A percentile compares a stretch with the other conserved stretches of the same genome.
phyloP scores from a whole-genome alignment of 139 green algal species.

The Closterium sp. region DNA sequence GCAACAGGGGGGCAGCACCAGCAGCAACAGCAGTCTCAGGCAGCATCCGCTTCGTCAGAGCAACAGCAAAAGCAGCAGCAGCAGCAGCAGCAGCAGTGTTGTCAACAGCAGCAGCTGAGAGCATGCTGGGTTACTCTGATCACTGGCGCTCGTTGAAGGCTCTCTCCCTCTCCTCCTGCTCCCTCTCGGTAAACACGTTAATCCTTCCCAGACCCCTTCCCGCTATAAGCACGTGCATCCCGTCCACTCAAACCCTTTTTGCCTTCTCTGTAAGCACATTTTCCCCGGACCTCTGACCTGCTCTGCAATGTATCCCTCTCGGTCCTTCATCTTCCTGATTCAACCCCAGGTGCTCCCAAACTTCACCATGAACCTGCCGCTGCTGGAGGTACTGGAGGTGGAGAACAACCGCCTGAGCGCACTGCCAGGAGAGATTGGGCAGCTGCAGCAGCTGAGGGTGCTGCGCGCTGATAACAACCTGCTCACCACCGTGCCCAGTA shows the following conservation, averaged over 20 bases:
- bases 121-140: slow-evolving; percentile 26
- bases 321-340: neutral
- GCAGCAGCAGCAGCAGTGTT: slow-evolving; percentile 13
- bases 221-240: neutral
- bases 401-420: slow-evolving; percentile 69
- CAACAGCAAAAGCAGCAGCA: neutral
- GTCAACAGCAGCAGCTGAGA: slow-evolving; percentile 22
- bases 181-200: slow-evolving; percentile 22
- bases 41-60: neutral
- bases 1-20: neutral
- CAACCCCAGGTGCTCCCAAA: slow-evolving; percentile 20
- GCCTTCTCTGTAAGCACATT: neutral
- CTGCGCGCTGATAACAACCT: slow-evolving; percentile 78
- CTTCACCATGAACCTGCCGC: slow-evolving; percentile 13
- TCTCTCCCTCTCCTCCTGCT: slow-evolving; percentile 27
- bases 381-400: slow-evolving; percentile 46
- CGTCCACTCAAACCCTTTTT: neutral
- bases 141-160: slow-evolving; percentile 30
- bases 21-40: neutral
- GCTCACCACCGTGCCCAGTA: slow-evolving; percentile 52
- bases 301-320: neutral
- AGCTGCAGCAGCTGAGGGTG: slow-evolving; percentile 61
- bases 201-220: too few relatives aligned
- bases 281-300: too few relatives aligned
- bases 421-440: slow-evolving; percentile 71